Evolutionary conservation across 331 rosid genomes (phyloP).

Genomic region (Pyrus hybrid): DNA sequence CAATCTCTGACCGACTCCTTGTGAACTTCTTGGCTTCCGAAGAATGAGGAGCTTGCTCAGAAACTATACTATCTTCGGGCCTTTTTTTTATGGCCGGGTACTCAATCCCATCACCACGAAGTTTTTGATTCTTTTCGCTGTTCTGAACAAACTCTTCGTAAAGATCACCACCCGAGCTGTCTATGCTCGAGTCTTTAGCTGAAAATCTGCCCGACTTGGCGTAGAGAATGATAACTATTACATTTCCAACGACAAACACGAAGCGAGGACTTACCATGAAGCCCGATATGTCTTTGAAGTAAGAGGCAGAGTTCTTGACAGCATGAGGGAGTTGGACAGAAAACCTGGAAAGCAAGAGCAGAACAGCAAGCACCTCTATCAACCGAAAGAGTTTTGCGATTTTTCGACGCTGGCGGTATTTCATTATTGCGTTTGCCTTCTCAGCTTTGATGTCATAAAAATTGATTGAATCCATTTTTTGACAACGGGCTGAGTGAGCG

Average conservation of each 20-base stretch:
- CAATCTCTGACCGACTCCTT: conserved; percentile 38
- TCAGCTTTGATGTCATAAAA: conserved; percentile 53
- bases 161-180: conserved; percentile 22
- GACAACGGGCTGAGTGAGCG: neutral
- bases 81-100: conserved; percentile 1
- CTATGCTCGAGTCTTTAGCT: conserved; percentile 16
- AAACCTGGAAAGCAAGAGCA: conserved; percentile 52
- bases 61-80: neutral
- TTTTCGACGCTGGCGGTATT: conserved; percentile 37
- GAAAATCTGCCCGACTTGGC: conserved; percentile 57
- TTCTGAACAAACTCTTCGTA: conserved; percentile 40
- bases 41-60: neutral
- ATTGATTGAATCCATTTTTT: conserved; percentile 49
- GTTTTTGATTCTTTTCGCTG: conserved; percentile 24
- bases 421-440: conserved; percentile 51
- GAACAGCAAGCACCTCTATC: conserved; percentile 46
- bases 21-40: conserved; percentile 20
- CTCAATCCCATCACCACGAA: neutral
- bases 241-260: conserved; percentile 66
- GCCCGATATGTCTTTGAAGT: conserved; percentile 35
- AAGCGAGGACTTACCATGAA: conserved; percentile 50
- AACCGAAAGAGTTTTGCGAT: conserved; percentile 44
- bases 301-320: conserved; percentile 49
- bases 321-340: conserved; percentile 45
- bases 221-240: conserved; percentile 55